phyloP scores from a whole-genome alignment of 345 rosid genomes.

The Syzygium aqueum region DNA sequence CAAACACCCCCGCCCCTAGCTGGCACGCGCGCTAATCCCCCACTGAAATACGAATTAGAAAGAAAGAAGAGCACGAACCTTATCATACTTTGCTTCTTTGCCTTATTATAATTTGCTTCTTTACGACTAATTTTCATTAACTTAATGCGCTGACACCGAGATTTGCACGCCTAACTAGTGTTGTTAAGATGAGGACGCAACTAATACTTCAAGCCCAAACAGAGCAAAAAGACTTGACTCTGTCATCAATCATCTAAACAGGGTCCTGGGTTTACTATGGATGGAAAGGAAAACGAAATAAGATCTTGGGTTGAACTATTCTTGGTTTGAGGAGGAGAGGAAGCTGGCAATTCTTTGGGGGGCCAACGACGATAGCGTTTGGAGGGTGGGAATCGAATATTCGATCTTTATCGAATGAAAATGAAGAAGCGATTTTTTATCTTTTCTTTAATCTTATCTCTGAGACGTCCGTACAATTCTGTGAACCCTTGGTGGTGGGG shows the following conservation, averaged over 20 bases:
- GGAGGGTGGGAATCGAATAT: neutral
- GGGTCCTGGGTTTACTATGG: neutral
- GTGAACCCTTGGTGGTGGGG: conserved; percentile 24
- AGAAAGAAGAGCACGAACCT: neutral
- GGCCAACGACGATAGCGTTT: neutral
- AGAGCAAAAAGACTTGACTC: neutral
- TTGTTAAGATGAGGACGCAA: neutral
- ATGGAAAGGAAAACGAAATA: neutral
- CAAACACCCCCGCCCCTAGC: neutral
- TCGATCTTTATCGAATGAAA: neutral
- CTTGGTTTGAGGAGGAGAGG: neutral
- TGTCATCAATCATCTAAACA: neutral
- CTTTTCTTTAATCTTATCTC: neutral
- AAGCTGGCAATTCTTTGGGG: neutral
- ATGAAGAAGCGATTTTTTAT: neutral
- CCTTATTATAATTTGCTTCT: neutral
- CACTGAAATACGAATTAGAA: neutral
- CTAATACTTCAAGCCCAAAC: neutral
- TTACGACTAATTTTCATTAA: neutral
- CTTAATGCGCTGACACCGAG: neutral
- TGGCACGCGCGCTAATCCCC: neutral
- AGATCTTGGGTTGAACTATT: neutral
- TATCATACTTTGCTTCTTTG: neutral
- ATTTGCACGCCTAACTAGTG: neutral
- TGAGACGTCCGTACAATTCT: neutral